phyloP scores from a whole-genome alignment of 257 asterid genomes.

The Coffea eugenioides region DNA sequence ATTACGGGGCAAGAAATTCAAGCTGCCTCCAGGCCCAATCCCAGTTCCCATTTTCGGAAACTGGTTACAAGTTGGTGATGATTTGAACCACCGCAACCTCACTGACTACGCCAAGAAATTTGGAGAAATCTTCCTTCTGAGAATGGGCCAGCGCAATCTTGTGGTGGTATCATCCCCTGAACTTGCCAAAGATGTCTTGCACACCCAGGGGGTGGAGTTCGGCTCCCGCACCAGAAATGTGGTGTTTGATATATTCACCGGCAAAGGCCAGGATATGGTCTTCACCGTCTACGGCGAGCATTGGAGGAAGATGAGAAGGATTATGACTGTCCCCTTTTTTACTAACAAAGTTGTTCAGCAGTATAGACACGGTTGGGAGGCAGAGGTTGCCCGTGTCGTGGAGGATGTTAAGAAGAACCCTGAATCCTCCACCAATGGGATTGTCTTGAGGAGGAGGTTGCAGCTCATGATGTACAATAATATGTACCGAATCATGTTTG shows the following conservation, averaged over 20 bases:
- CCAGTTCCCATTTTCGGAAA: slow-evolving; percentile 85
- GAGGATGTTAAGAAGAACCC: slow-evolving; percentile 80
- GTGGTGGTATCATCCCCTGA: slow-evolving; percentile 88
- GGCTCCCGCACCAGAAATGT: slow-evolving; percentile 88
- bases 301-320: slow-evolving; percentile 96
- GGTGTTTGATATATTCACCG: slow-evolving; percentile 87
- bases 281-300: slow-evolving; percentile 96
- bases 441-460: slow-evolving; percentile 65
- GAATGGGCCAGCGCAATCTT: slow-evolving; percentile 90
- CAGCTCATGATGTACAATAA: slow-evolving; percentile 96
- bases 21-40: slow-evolving; percentile 86
- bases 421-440: slow-evolving; percentile 70
- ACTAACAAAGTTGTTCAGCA: slow-evolving; percentile 90
- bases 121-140: slow-evolving; percentile 67
- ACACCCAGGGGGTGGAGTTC: slow-evolving; percentile 90
- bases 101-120: slow-evolving; percentile 59
- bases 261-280: slow-evolving; percentile 91
- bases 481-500: slow-evolving; percentile 89
- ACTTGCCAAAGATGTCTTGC: slow-evolving; percentile 73
- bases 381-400: slow-evolving; percentile 66
- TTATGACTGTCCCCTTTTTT: slow-evolving; percentile 91
- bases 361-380: slow-evolving; percentile 76
- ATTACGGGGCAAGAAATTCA: slow-evolving; percentile 61
- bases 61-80: slow-evolving; percentile 90
- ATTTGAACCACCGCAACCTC: slow-evolving; percentile 80